Conservation (phyloP, 2,329 filamentous ascomycete species). For the Leptoxyphium fumago region DNA sequence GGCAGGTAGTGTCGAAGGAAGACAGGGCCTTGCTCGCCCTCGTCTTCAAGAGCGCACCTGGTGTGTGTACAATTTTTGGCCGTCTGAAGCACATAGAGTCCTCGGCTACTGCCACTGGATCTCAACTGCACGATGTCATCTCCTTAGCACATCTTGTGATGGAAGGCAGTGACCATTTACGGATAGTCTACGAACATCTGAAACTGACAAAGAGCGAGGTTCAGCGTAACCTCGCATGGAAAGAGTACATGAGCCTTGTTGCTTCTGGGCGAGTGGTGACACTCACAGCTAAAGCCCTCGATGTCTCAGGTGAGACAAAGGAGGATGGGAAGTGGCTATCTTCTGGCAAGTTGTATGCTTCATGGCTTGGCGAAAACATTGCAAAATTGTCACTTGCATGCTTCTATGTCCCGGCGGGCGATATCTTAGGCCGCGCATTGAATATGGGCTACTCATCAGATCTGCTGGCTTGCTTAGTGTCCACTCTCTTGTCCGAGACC, state of each 20-base stretch:
- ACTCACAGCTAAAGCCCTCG: constrained; percentile 40
- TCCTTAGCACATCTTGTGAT: no score
- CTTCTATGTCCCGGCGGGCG: constrained; percentile 12
- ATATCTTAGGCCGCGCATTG: constrained; percentile 43
- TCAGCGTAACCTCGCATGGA: constrained; percentile 44
- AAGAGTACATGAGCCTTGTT: constrained; percentile 43
- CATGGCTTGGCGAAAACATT: constrained; percentile 59
- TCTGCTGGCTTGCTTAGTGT: constrained; percentile 4
- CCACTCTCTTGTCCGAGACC: constrained; percentile 2
- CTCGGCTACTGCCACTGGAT: no score
- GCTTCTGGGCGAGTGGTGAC: constrained; percentile 47
- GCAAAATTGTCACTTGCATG: constrained; percentile 15
- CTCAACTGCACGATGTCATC: no score
- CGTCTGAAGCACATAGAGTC: constrained; percentile 27
- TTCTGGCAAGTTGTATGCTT: constrained; percentile 48
- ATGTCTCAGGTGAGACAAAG: constrained; percentile 8
- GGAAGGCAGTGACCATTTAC: background rate
- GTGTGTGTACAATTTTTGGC: constrained; percentile 59
- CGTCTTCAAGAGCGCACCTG: constrained; percentile 59
- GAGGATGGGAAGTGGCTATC: constrained; percentile 41
- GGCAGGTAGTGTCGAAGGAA: constrained; percentile 41
- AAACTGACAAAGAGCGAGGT: constrained; percentile 4
- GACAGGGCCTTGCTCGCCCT: constrained; percentile 40
- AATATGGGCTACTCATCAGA: constrained; percentile 50
- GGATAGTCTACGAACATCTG: background rate